phyloP scores from a whole-genome alignment of 768 basidiomycete species.

The Mycena sanguinolenta region DNA sequence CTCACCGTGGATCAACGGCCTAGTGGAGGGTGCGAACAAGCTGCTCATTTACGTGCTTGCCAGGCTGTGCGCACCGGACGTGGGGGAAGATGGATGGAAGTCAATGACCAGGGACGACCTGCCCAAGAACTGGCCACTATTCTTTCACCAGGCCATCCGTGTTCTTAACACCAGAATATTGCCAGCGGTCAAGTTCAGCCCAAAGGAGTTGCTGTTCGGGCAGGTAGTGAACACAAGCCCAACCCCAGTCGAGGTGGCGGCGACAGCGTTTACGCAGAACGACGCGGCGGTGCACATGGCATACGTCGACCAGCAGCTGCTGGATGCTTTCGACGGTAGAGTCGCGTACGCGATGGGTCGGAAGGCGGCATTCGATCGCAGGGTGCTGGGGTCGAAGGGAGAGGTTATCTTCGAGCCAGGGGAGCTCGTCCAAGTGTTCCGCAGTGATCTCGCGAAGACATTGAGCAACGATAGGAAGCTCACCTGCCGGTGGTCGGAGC shows the following conservation, averaged over 20 bases:
- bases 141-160: slow-evolving; percentile 33
- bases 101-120: slow-evolving; percentile 27
- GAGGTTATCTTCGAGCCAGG: slow-evolving; percentile 43
- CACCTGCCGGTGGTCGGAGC: slow-evolving; percentile 47
- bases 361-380: slow-evolving; percentile 46
- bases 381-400: slow-evolving; percentile 23
- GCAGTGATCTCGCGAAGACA: slow-evolving; percentile 44
- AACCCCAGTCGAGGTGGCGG: slow-evolving; percentile 24
- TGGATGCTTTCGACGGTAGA: slow-evolving; percentile 43
- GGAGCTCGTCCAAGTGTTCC: slow-evolving; percentile 48
- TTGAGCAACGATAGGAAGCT: slow-evolving; percentile 46
- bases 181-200: slow-evolving; percentile 32
- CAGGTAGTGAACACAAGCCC: slow-evolving; percentile 46
- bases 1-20: slow-evolving; percentile 46
- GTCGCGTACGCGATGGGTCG: slow-evolving; percentile 39
- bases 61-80: slow-evolving; percentile 38
- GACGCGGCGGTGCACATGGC: slow-evolving; percentile 43
- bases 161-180: slow-evolving; percentile 41
- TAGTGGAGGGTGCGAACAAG: slow-evolving; percentile 42
- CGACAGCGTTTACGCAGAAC: not conserved
- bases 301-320: slow-evolving; percentile 46
- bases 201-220: slow-evolving; percentile 49
- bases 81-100: slow-evolving; percentile 30
- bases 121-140: slow-evolving; percentile 40
- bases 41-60: slow-evolving; percentile 38